phyloP scores from a whole-genome alignment of 345 rosid genomes.

The Sonneratia alba region DNA sequence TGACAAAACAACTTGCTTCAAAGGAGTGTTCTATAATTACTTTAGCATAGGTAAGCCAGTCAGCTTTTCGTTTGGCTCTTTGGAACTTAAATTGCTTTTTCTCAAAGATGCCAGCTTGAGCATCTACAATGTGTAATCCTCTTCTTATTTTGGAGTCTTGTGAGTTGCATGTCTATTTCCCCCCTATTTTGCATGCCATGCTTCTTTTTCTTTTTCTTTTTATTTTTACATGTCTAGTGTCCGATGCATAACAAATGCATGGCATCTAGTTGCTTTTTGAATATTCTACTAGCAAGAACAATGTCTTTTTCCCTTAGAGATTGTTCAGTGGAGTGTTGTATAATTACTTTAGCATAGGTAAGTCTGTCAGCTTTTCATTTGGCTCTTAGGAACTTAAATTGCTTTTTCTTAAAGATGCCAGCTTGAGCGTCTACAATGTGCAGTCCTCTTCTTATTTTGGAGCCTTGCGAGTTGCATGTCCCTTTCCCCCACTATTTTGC shows the following conservation, averaged over 20 bases:
- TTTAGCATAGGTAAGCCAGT: conserved; percentile 68
- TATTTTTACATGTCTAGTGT: too few species aligned
- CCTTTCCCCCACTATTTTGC: not conserved
- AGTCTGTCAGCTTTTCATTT: conserved; percentile 7
- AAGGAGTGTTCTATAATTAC: conserved; percentile 90
- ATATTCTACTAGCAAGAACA: not conserved
- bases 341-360: conserved; percentile 92
- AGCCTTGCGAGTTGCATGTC: not conserved
- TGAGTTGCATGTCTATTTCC: too few species aligned
- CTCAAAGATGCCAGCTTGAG: not conserved
- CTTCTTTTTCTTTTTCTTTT: not conserved
- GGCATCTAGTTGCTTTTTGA: not conserved
- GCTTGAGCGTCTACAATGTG: not conserved
- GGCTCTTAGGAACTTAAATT: not conserved
- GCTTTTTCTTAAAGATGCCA: not conserved
- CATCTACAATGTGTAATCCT: not conserved
- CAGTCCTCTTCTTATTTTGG: not conserved
- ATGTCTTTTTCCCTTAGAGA: not conserved
- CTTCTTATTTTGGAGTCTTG: not conserved
- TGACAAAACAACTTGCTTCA: conserved; percentile 43
- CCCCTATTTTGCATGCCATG: not conserved
- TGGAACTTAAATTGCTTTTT: not conserved
- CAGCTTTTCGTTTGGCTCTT: not conserved
- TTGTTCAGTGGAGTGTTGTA: conserved; percentile 74
- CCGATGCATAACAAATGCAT: not conserved